Conservation (phyloP, 768 basidiomycete genomes). For the Auricularia sp. region DNA sequence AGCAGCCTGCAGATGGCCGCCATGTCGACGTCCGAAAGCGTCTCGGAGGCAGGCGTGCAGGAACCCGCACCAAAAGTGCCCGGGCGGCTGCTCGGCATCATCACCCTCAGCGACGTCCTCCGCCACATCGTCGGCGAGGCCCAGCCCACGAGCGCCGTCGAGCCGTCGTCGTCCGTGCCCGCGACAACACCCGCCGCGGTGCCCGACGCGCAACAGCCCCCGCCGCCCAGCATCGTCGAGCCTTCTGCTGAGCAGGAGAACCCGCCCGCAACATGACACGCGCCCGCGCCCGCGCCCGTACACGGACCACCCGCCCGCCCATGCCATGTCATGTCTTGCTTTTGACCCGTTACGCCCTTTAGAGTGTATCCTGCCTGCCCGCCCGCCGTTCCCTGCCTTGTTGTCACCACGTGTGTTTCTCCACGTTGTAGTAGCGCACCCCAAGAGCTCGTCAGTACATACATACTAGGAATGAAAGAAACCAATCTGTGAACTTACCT, state of each 20-base stretch:
- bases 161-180: neutral
- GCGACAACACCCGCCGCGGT: neutral
- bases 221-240: neutral
- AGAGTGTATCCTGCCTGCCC: neutral
- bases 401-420: neutral
- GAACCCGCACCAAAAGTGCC: neutral
- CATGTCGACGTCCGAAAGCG: neutral
- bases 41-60: neutral
- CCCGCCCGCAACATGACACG: neutral
- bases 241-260: neutral
- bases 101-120: constrained; percentile 82
- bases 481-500: neutral
- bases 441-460: neutral
- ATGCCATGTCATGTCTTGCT: no score
- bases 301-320: no score
- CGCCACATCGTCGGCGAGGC: constrained; percentile 61
- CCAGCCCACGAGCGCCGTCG: neutral
- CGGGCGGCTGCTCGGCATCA: constrained; percentile 73
- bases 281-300: neutral
- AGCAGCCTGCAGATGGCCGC: neutral
- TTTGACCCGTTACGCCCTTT: no score
- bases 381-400: neutral
- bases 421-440: neutral
- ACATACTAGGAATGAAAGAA: neutral
- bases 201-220: neutral